phyloP scores from a whole-genome alignment of 768 basidiomycete genomes.

The Pisolithus sp. region DNA sequence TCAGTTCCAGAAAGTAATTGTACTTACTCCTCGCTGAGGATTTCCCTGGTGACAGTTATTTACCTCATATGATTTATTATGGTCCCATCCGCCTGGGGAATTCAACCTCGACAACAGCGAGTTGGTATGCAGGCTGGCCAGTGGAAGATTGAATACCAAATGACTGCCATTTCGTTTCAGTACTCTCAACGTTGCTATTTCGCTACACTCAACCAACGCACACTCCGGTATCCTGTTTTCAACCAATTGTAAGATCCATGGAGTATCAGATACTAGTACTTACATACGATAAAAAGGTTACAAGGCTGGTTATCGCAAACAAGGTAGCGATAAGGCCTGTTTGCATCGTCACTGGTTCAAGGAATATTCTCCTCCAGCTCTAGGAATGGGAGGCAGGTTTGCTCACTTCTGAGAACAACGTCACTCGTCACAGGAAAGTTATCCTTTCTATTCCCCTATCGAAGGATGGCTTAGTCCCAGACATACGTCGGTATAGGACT shows the following conservation, averaged over 20 bases:
- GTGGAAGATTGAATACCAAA: constrained; percentile 33
- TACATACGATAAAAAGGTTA: constrained; percentile 10
- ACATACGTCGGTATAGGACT: not conserved
- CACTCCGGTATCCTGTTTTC: constrained; percentile 2
- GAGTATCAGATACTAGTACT: not conserved
- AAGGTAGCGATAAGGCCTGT: constrained; percentile 30
- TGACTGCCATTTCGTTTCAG: constrained; percentile 19
- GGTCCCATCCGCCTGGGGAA: constrained; percentile 27
- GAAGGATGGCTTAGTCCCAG: not conserved
- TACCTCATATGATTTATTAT: not conserved
- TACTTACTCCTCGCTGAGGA: not conserved
- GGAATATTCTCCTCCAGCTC: not conserved
- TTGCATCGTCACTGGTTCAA: constrained; percentile 27
- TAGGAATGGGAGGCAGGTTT: not conserved
- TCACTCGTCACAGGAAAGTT: constrained; percentile 34
- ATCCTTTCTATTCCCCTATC: constrained; percentile 34
- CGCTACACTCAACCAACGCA: not conserved
- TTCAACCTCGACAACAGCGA: constrained; percentile 36
- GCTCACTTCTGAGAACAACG: constrained; percentile 31
- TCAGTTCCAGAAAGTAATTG: not conserved
- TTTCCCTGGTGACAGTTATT: not conserved
- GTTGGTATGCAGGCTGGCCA: constrained; percentile 38
- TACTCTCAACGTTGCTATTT: not conserved
- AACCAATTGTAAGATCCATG: not conserved
- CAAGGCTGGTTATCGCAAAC: constrained; percentile 22